Base-by-base conservation (phyloP, 2,329 filamentous ascomycete species). In the Ascochyta viciae-villosae region DNA sequence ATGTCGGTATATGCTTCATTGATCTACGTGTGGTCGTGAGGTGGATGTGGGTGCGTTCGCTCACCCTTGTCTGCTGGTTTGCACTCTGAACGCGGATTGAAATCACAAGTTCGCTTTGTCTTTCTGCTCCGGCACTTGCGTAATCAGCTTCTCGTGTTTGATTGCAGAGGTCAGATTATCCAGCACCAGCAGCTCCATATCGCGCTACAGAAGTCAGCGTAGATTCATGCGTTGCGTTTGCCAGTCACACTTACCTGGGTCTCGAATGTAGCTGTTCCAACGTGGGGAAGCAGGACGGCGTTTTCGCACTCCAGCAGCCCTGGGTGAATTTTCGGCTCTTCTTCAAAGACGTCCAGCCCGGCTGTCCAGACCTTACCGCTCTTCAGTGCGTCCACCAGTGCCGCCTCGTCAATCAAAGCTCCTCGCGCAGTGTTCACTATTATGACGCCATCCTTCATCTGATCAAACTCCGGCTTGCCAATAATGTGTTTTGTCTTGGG, bases 51-150 rank as follows among this genome's bases (percentile, higher is more conserved):
- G 16, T 19, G 8, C 19, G 33, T 35, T 50, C 46, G 35, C 46
- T 33, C 27, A 39, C 12, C 34, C 45, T 34, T 39, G 37, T 29
- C 42, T 13, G 29, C 1, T 16, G 23, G 15, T 8, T 26, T 10
- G 35, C 22, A 24, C 7, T 23, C n/a, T 26, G 38, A 26, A 26
- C 9, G 38, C 6, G 39, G 22, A 10, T 1, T 13, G 9, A 26
- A 4, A 31, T 65, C 46, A 73, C 23, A 72, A 65, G 45, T 73
- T 73, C 23, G 71, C 67, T 54, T 66, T 69, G 35, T 65, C 63
- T 52, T 68, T 84, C 77, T 88, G 86, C 73, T 87, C 85, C 4
- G 82, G 80, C 37, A 88, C 82, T 58, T 83, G 79, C n/a, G 86
- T 88, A 54, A 87, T 73, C 69, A 88, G 72, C 56, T 79, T 80